Percentiles rank a stretch among this genome's conserved stretches.
These are phyloP conservation scores for Vanrija humicola DNA, from an alignment of 1,284 basidiomycete species.

Conservation along the genomic window DNA sequence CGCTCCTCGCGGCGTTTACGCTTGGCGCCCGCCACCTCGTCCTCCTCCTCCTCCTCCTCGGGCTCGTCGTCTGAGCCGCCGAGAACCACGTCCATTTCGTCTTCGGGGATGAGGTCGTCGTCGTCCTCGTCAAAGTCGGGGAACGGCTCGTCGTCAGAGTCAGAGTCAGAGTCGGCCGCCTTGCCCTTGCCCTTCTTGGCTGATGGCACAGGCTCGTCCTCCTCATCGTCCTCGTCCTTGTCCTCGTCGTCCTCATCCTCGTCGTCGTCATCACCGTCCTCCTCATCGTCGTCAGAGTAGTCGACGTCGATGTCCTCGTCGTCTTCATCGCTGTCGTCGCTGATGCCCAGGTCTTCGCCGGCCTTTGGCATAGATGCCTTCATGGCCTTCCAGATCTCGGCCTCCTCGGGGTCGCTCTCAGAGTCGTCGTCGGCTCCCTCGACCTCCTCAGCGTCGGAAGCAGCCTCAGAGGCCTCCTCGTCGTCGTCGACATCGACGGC, in stretches of 20 bases:
- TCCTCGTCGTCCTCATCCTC: slow-evolving; percentile 33
- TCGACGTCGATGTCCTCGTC: slow-evolving; percentile 55
- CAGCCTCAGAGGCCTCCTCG: slow-evolving; percentile 3
- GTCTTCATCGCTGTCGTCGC: slow-evolving; percentile 59
- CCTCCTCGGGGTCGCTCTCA: slow-evolving; percentile 57
- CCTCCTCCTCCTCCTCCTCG: slow-evolving; percentile 51
- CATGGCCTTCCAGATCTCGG: slow-evolving; percentile 87
- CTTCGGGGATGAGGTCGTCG: slow-evolving; percentile 47
- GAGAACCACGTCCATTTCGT: slow-evolving; percentile 49
- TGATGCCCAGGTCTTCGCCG: slow-evolving; percentile 58
- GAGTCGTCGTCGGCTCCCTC: slow-evolving; percentile 40
- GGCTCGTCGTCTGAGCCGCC: slow-evolving; percentile 32
- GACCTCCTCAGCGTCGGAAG: slow-evolving; percentile 35
- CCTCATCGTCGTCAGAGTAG: slow-evolving; percentile 54
- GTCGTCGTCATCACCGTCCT: slow-evolving; percentile 43
- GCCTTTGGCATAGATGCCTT: slow-evolving; percentile 67
- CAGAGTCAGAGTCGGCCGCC: slow-evolving; percentile 13
- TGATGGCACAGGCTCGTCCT: slow-evolving; percentile 3
- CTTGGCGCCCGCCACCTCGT: slow-evolving; percentile 52
- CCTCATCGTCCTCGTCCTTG: slow-evolving; percentile 27
- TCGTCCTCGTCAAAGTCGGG: slow-evolving; percentile 47
- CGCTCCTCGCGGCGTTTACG: slow-evolving; percentile 55
- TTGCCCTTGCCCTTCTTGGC: slow-evolving; percentile 17
- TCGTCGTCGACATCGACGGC: slow-evolving; percentile 24
- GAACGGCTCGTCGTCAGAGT: slow-evolving; percentile 21